Base-by-base conservation (phyloP, 192 early-diverging fungal genomes). In the Podila clonocystis region DNA sequence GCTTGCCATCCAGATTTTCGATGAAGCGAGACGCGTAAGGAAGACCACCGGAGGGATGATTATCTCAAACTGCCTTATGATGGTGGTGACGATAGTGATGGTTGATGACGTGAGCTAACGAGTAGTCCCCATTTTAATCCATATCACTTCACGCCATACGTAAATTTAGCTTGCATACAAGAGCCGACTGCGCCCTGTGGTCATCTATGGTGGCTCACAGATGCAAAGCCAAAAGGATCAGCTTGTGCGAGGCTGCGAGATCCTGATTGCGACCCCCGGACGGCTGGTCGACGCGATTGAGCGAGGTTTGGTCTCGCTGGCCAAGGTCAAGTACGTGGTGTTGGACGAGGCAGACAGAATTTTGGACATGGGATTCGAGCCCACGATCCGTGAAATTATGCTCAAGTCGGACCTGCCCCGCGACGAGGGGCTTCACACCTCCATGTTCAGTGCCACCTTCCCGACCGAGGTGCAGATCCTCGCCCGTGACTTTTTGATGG, bases 401-500 rank as follows among this genome's bases (percentile, higher is more conserved):
- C 82, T 87, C 63, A 75, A 78, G 63, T 73, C 77, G 83, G 93
- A 97, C 78, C 91, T 97, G 87, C 87, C 90, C 13, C 80, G 85
- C 28, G 88, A 94, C 57, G 86, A 84, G 62, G 70, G 85, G 64
- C 87, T 96, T 65, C 94, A 95, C 63, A 97, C 96, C 22, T 93
- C 97, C 71, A 97, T 99, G 97, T 99, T 98, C 83, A 94, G 92
- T 70, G 97, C 97, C 50, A 99, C 97, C 1, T 99, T 98, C 87
- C 98, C 98, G 22, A 88, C 87, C 41, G 87, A 91, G 66, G 96
- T 99, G 67, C 97, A 96, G 78, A 86, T 89, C 63, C 91, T 99
- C 30, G 98, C 98, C 31, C 89, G 92, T 64, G 97, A 98, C 86
- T 98, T 98, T 88, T 87, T 99, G 62, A 87, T 88, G 31, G 87